A percentile compares a stretch with the other conserved stretches of the same genome.
These are phyloP conservation scores for Pseudogymnoascus destructans DNA, from an alignment of 2,329 filamentous ascomycete species.

Conservation along the genomic window DNA sequence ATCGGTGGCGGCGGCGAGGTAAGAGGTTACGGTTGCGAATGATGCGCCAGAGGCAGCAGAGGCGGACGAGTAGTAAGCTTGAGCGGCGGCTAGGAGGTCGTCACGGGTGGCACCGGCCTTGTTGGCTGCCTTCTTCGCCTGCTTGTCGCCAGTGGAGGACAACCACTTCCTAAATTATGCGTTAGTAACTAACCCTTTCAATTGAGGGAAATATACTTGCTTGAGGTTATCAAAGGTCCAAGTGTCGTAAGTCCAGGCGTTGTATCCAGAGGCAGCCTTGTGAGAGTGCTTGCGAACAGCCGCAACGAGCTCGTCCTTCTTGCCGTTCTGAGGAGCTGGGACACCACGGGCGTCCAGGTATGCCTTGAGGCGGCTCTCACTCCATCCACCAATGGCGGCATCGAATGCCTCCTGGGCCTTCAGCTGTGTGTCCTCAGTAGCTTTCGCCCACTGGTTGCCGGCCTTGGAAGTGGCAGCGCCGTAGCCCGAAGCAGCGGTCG, in stretches of 20 bases:
- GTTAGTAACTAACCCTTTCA: neutral
- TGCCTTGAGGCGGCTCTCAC: constrained; percentile 62
- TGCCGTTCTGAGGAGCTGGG: constrained; percentile 58
- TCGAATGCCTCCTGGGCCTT: constrained; percentile 57
- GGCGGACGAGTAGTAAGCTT: constrained; percentile 46
- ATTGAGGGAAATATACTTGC: constrained; percentile 25
- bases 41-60: constrained; percentile 42
- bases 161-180: constrained; percentile 32
- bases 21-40: constrained; percentile 58
- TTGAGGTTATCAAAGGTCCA: constrained; percentile 59
- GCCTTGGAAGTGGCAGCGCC: constrained; percentile 63
- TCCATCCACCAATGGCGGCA: constrained; percentile 49
- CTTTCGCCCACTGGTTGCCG: constrained; percentile 63
- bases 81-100: constrained; percentile 55
- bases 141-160: constrained; percentile 36
- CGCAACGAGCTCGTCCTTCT: constrained; percentile 59
- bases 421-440: constrained; percentile 53
- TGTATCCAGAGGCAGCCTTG: constrained; percentile 55
- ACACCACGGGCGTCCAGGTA: constrained; percentile 67
- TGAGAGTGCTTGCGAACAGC: constrained; percentile 61
- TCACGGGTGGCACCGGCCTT: constrained; percentile 55
- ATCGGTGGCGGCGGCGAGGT: constrained; percentile 52
- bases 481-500: constrained; percentile 42
- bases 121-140: constrained; percentile 45
- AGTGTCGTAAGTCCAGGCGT: constrained; percentile 68